Base-by-base conservation (phyloP, 495 filamentous ascomycete genomes). In the Oleoguttula mirabilis region DNA sequence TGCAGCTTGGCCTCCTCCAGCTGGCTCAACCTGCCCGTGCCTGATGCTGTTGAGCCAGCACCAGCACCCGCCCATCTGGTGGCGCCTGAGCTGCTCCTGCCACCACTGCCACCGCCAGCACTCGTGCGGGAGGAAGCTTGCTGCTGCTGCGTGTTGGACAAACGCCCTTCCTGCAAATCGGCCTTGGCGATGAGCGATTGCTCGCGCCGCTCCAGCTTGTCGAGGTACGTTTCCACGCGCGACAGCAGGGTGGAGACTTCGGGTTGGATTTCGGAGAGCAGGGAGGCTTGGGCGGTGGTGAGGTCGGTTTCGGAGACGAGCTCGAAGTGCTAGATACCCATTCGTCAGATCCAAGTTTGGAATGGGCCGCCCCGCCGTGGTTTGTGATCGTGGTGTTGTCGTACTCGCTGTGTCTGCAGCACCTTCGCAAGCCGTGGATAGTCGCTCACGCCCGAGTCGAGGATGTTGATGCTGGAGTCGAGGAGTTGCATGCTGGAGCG, bases 301-400 rank as follows among this genome's bases (percentile, higher is more conserved):
- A 88, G 68, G 33, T 75, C 73, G 20, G 75, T 69, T 52, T 80
- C 75, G 19, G 83, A 74, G 25, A 84, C 73, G 25, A 87, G 70
- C 57, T 88, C 83, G 60, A 86, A 88, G 63, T 87, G 83, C 79
- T 84, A 49, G 12, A n/a, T n/a, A n/a, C n/a, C n/a, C n/a, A n/a
- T n/a, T n/a, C n/a, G n/a, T n/a, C n/a, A n/a, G n/a, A n/a, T n/a
- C n/a, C n/a, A n/a, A n/a, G n/a, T n/a, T n/a, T n/a, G n/a, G n/a
- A n/a, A n/a, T n/a, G n/a, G n/a, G n/a, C n/a, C n/a, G n/a, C n/a
- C n/a, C n/a, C n/a, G n/a, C n/a, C n/a, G n/a, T n/a, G n/a, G n/a
- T n/a, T n/a, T n/a, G n/a, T n/a, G 11, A 27, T 8, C 28, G n/a
- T 21, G 21, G 25, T 24, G 36, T 24, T 42, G 52, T 10, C 70